Evolutionary conservation across 192 early-diverging fungal genomes (phyloP).

Genomic region (Dissophora globulifera): DNA sequence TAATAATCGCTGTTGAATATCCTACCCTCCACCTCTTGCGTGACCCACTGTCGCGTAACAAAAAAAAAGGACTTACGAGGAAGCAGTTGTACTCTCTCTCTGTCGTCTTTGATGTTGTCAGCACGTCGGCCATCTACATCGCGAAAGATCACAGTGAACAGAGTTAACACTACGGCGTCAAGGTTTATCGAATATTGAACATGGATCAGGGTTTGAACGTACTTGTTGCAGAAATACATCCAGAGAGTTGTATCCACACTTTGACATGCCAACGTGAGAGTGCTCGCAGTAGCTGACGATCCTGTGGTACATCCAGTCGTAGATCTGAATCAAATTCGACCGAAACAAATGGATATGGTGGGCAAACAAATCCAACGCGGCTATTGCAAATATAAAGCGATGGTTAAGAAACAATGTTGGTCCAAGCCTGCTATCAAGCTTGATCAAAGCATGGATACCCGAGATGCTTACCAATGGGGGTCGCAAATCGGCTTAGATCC

Average conservation of each 20-base stretch:
- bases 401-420: too few relatives aligned
- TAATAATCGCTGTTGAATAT: too few relatives aligned
- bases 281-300: constrained; percentile 47
- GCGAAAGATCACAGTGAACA: too few relatives aligned
- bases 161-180: background rate
- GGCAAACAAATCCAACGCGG: constrained; percentile 50
- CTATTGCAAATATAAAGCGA: constrained; percentile 14
- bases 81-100: constrained; percentile 46
- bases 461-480: constrained; percentile 39
- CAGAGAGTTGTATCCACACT: constrained; percentile 46
- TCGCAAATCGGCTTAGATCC: constrained; percentile 49
- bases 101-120: constrained; percentile 28
- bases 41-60: too few relatives aligned
- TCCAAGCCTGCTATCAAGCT: too few relatives aligned
- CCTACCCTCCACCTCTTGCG: too few relatives aligned
- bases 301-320: constrained; percentile 34
- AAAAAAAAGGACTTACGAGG: constrained; percentile 16
- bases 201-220: too few relatives aligned
- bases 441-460: background rate
- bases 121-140: constrained; percentile 33
- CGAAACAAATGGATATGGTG: constrained; percentile 52
- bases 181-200: too few relatives aligned
- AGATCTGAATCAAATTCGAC: constrained; percentile 35
- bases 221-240: constrained; percentile 48
- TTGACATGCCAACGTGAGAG: constrained; percentile 43